Evolutionary conservation across 1,139 yeast genomes (phyloP).

Genomic region (Hyphopichia fennica): DNA sequence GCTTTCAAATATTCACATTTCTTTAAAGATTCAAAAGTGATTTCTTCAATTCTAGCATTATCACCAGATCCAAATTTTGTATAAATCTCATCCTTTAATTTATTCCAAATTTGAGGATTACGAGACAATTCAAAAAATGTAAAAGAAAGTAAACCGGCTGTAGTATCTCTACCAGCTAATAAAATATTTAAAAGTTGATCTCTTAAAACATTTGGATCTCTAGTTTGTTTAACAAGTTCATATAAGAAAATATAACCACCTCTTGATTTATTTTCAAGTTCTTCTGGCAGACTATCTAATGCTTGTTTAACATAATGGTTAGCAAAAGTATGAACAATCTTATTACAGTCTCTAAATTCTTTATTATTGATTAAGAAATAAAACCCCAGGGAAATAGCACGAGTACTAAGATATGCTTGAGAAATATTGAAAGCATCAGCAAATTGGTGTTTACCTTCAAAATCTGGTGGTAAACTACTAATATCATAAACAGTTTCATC

Average conservation of each 20-base stretch:
- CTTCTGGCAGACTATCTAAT: conserved; percentile 26
- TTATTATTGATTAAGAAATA: conserved; percentile 32
- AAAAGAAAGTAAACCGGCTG: conserved; percentile 55
- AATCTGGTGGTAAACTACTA: conserved; percentile 6
- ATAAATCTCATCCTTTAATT: conserved; percentile 39
- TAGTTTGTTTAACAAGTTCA: conserved; percentile 51
- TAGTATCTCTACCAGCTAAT: conserved; percentile 59
- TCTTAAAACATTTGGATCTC: conserved; percentile 48
- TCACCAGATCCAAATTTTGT: conserved; percentile 32
- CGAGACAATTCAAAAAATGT: conserved; percentile 46
- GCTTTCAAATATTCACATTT: conserved; percentile 49
- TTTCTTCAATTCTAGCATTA: conserved; percentile 22
- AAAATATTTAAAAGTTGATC: conserved; percentile 54
- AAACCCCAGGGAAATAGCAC: conserved; percentile 36
- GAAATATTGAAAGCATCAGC: conserved; percentile 44
- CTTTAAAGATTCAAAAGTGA: conserved; percentile 47
- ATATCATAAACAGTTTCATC: conserved; percentile 24
- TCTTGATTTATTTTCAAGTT: conserved; percentile 28
- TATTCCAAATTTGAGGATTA: conserved; percentile 37
- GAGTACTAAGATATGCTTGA: conserved; percentile 35
- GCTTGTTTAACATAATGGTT: conserved; percentile 31
- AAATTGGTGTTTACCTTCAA: conserved; percentile 38
- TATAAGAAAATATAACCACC: conserved; percentile 52
- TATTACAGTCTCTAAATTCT: conserved; percentile 30
- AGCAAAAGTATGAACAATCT: conserved; percentile 35